Evolutionary conservation across 1,139 yeast species (phyloP).

Genomic region (Yamadazyma dendronema): DNA sequence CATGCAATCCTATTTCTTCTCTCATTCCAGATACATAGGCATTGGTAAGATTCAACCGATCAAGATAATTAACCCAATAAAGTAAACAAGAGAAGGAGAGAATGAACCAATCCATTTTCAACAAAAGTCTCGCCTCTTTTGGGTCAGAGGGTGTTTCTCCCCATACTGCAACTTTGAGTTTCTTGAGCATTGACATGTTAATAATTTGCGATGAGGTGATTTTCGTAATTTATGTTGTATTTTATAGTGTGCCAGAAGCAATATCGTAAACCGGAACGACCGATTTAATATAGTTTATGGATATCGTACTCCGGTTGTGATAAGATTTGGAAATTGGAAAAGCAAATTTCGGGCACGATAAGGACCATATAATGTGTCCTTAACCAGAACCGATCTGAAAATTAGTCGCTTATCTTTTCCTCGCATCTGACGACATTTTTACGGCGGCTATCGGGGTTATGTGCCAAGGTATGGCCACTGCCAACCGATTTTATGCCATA

Average conservation of each 20-base stretch:
- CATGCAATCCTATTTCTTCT: conserved; percentile 49
- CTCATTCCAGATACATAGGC: conserved; percentile 66
- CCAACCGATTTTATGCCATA: too few relatives aligned
- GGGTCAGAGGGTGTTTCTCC: conserved; percentile 39
- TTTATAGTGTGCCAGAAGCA: too few relatives aligned
- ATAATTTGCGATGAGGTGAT: too few relatives aligned
- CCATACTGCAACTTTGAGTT: conserved; percentile 25
- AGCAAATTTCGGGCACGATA: background rate
- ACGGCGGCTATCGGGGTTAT: too few relatives aligned
- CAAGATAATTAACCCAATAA: conserved; percentile 52
- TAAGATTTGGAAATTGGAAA: background rate
- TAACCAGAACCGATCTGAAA: too few relatives aligned
- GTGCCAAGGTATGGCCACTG: too few relatives aligned
- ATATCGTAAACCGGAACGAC: too few relatives aligned
- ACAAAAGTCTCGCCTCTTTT: conserved; percentile 38
- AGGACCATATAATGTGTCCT: too few relatives aligned
- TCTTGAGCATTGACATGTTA: conserved; percentile 6
- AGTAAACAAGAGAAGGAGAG: conserved; percentile 53
- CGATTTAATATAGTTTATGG: background rate
- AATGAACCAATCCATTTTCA: conserved; percentile 57
- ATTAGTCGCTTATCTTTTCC: background rate
- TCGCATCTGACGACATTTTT: background rate
- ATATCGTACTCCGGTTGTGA: background rate
- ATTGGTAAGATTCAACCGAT: conserved; percentile 47
- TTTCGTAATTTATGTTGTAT: background rate